These are phyloP conservation scores for Bromus sterilis DNA, from an alignment of 176 grass and related monocot genomes.

Conservation along the genomic window DNA sequence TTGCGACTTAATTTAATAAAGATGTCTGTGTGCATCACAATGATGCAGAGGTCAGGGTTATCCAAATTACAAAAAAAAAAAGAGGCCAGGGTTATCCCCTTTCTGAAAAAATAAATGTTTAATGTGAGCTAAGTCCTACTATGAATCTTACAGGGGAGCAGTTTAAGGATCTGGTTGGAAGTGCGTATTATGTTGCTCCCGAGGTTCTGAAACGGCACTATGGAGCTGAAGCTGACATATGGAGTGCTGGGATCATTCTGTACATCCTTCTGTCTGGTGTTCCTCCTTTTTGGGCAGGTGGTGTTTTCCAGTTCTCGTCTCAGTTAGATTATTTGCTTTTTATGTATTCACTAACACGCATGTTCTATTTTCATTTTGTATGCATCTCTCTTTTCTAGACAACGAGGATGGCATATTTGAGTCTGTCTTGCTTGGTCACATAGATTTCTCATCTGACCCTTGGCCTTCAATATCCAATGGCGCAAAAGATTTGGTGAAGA, in stretches of 20 bases:
- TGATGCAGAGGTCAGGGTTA: no score
- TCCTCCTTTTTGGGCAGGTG: constrained; percentile 99
- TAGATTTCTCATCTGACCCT: constrained; percentile 92
- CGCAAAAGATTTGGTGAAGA: constrained; percentile 93
- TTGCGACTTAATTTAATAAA: no score
- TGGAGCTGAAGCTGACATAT: constrained; percentile 91
- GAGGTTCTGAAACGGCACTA: constrained; percentile 82
- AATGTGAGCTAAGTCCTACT: neutral
- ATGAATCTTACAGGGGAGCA: constrained; percentile 50
- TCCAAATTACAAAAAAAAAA: no score
- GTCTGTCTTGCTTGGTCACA: constrained; percentile 52
- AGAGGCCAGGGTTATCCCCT: no score
- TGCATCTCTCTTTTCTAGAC: constrained; percentile 45
- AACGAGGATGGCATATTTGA: constrained; percentile 98
- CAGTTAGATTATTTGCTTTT: neutral
- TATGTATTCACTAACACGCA: neutral
- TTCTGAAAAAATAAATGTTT: no score
- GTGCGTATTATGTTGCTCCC: constrained; percentile 98
- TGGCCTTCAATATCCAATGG: constrained; percentile 85
- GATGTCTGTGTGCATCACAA: no score
- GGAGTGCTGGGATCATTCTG: constrained; percentile 96
- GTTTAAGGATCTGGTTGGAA: constrained; percentile 97
- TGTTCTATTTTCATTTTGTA: neutral
- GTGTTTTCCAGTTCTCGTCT: neutral
- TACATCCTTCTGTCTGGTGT: constrained; percentile 98